phyloP scores from a whole-genome alignment of 225 moss, liverwort and hornwort genomes.

The Bryoerythrophyllum caledonicum region DNA sequence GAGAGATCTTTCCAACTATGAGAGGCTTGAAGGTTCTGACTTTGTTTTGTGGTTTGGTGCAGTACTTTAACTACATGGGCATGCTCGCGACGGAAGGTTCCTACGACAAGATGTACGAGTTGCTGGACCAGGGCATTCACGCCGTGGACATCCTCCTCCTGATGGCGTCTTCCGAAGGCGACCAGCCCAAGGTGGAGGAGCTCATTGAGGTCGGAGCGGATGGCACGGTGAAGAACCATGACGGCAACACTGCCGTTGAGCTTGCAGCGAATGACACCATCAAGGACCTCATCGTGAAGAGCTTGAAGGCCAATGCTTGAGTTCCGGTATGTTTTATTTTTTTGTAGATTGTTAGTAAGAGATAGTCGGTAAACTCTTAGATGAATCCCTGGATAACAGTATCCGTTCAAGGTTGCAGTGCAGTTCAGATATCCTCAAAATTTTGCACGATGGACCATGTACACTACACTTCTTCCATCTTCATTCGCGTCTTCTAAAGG shows the following conservation, averaged over 20 bases:
- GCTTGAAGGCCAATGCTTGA: slow-evolving; percentile 55
- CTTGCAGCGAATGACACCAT: slow-evolving; percentile 67
- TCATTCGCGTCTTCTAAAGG: slow-evolving; percentile 20
- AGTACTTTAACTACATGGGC: slow-evolving; percentile 99
- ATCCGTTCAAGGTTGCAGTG: slow-evolving; percentile 23
- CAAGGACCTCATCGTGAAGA: slow-evolving; percentile 61
- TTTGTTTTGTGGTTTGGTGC: slow-evolving; percentile 21
- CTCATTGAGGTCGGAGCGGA: slow-evolving; percentile 59
- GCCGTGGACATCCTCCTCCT: slow-evolving; percentile 84
- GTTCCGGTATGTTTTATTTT: background rate
- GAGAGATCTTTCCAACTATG: background rate
- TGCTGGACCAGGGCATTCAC: slow-evolving; percentile 72
- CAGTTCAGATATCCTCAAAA: slow-evolving; percentile 33
- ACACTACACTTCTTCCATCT: slow-evolving; percentile 30
- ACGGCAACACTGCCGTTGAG: slow-evolving; percentile 78
- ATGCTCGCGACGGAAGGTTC: slow-evolving; percentile 95
- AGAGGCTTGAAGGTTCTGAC: background rate
- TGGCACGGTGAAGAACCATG: slow-evolving; percentile 58
- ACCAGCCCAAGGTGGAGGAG: slow-evolving; percentile 93
- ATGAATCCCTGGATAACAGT: slow-evolving; percentile 2
- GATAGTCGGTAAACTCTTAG: slow-evolving; percentile 21
- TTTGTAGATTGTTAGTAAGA: slow-evolving; percentile 29
- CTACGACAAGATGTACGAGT: slow-evolving; percentile 86
- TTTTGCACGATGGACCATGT: slow-evolving; percentile 41
- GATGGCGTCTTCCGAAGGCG: slow-evolving; percentile 85